Evolutionary conservation across 495 filamentous ascomycete species (phyloP).

Genomic region (Penicillium coprophilum): DNA sequence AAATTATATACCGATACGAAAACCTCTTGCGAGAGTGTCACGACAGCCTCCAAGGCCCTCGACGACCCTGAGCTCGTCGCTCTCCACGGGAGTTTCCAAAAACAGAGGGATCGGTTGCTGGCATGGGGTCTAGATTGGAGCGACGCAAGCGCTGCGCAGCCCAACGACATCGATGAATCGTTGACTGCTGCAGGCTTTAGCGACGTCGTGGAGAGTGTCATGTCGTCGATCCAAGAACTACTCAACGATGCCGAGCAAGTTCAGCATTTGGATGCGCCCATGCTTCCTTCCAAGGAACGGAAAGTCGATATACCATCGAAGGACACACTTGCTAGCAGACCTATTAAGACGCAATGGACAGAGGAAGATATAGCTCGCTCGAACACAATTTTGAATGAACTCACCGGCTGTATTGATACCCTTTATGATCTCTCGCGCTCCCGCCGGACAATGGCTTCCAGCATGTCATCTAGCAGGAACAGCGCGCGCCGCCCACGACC

Average conservation of each 20-base stretch:
- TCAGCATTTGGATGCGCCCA: conserved; percentile 55
- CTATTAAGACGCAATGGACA: conserved; percentile 50
- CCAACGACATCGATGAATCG: conserved; percentile 83
- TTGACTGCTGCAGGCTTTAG: conserved; percentile 80
- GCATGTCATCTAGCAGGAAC: conserved; percentile 39
- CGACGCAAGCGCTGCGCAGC: conserved; percentile 61
- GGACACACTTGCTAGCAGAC: conserved; percentile 33
- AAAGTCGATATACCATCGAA: conserved; percentile 39
- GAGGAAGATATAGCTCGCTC: conserved; percentile 49
- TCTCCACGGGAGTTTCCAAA: conserved; percentile 58
- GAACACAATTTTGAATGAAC: conserved; percentile 65
- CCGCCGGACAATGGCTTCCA: conserved; percentile 51
- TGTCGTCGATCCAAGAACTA: conserved; percentile 85
- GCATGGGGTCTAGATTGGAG: conserved; percentile 93
- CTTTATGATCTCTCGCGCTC: conserved; percentile 83
- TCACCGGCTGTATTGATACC: conserved; percentile 84
- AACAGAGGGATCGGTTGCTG: conserved; percentile 63
- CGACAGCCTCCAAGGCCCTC: conserved; percentile 62
- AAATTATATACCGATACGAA: conserved; percentile 93
- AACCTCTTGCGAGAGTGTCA: conserved; percentile 78
- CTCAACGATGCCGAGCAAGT: conserved; percentile 80
- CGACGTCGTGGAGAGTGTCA: conserved; percentile 83
- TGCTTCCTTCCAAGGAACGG: conserved; percentile 39
- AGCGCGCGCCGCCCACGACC: conserved; percentile 30
- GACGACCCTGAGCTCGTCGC: conserved; percentile 54